Conservation (phyloP, 108 stramenopile genomes). For the Pseudonitzschia multiseries region DNA sequence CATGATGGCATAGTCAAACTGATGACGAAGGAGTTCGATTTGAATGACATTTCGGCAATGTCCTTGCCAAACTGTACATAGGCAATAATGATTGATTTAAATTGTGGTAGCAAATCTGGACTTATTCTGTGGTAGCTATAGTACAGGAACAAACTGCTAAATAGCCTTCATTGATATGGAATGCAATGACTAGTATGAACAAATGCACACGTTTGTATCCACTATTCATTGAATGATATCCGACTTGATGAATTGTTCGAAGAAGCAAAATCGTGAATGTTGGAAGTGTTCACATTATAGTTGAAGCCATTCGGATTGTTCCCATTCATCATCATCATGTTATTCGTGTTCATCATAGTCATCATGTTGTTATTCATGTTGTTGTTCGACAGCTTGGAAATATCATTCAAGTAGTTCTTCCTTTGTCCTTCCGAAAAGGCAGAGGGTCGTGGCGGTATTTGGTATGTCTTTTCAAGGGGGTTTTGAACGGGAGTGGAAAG, state of each 20-base stretch:
- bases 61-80: too few relatives aligned
- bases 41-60: too few relatives aligned
- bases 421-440: neutral
- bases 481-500: constrained; percentile 3
- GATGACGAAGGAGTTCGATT: too few relatives aligned
- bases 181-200: too few relatives aligned
- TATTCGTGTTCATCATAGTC: neutral
- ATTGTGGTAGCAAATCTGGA: too few relatives aligned
- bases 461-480: neutral
- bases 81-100: too few relatives aligned
- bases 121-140: too few relatives aligned
- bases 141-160: too few relatives aligned
- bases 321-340: constrained; percentile 1
- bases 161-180: too few relatives aligned
- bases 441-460: neutral
- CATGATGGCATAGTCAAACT: too few relatives aligned
- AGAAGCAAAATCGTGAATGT: neutral
- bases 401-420: neutral
- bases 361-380: neutral
- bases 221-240: neutral
- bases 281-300: neutral
- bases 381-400: neutral
- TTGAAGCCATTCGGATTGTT: neutral
- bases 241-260: neutral
- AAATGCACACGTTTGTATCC: too few relatives aligned